Evolutionary conservation across 108 stramenopile species (phyloP).

Genomic region (Fragilaria crotonensis): DNA sequence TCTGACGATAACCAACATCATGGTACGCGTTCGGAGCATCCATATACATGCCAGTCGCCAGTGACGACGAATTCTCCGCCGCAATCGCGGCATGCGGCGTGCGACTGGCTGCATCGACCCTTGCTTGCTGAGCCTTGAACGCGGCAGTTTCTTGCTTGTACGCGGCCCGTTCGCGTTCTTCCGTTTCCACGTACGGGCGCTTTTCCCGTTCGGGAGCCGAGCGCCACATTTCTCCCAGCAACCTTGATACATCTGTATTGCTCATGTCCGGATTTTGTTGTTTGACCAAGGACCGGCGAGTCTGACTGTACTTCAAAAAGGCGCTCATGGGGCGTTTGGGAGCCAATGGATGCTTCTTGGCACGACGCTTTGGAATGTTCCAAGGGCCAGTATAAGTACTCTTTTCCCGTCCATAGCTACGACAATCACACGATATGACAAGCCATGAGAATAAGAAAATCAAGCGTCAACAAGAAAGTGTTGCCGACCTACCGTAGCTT

Average conservation of each 20-base stretch:
- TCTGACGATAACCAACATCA: no score
- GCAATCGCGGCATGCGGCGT: no score
- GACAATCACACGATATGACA: not conserved
- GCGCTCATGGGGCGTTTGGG: slow-evolving; percentile 64
- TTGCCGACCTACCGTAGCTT: slow-evolving; percentile 40
- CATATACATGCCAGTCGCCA: not conserved
- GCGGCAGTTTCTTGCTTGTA: slow-evolving; percentile 49
- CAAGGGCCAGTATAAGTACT: slow-evolving; percentile 44
- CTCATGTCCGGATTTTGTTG: slow-evolving; percentile 47
- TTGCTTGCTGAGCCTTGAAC: slow-evolving; percentile 33
- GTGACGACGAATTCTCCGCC: slow-evolving; percentile 13
- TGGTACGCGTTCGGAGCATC: slow-evolving; percentile 2
- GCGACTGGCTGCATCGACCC: slow-evolving; percentile 26
- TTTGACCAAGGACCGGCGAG: slow-evolving; percentile 36
- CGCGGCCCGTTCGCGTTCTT: slow-evolving; percentile 37
- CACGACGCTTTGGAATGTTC: slow-evolving; percentile 36
- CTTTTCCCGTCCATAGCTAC: slow-evolving; percentile 29
- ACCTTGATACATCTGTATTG: slow-evolving; percentile 52
- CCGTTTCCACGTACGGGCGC: slow-evolving; percentile 42
- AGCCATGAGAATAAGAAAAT: not conserved
- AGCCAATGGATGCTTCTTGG: slow-evolving; percentile 54
- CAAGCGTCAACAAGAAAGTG: not conserved
- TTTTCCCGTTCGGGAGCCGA: slow-evolving; percentile 35
- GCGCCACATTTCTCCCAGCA: slow-evolving; percentile 66
- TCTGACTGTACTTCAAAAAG: slow-evolving; percentile 55